These are phyloP conservation scores for Cyathus striatus DNA, from an alignment of 768 basidiomycete genomes.

Conservation along the genomic window DNA sequence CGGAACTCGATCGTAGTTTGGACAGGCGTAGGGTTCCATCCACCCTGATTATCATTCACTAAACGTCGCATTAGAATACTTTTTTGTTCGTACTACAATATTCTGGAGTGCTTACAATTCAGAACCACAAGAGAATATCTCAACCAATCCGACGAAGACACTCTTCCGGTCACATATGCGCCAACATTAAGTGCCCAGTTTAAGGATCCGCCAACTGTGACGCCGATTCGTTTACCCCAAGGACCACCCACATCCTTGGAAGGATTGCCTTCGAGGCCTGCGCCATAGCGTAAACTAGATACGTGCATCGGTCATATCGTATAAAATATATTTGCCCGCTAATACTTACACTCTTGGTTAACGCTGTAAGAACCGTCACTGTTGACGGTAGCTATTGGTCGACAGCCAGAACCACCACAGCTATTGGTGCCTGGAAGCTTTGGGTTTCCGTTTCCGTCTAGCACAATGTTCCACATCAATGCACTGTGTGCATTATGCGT, in stretches of 20 bases:
- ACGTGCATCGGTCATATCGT: background rate
- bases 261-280: conserved; percentile 71
- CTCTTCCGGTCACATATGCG: conserved; percentile 59
- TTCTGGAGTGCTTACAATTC: conserved; percentile 54
- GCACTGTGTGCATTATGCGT: conserved; percentile 38
- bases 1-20: conserved; percentile 59
- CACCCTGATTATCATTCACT: conserved; percentile 48
- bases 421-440: conserved; percentile 59
- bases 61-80: conserved; percentile 1
- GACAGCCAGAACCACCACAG: conserved; percentile 58
- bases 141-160: conserved; percentile 47
- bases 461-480: conserved; percentile 75
- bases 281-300: conserved; percentile 62
- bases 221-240: conserved; percentile 63
- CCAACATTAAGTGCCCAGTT: conserved; percentile 58
- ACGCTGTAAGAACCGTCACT: conserved; percentile 55
- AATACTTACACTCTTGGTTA: conserved; percentile 73
- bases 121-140: conserved; percentile 71
- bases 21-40: conserved; percentile 53
- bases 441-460: conserved; percentile 59
- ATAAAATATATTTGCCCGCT: background rate
- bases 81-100: no score
- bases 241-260: conserved; percentile 64
- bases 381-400: conserved; percentile 63
- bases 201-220: conserved; percentile 51